Evolutionary conservation across 768 basidiomycete species (phyloP), one percentile per base, ranked within the genome.

Genomic region (Infundibulicybe gibba): DNA sequence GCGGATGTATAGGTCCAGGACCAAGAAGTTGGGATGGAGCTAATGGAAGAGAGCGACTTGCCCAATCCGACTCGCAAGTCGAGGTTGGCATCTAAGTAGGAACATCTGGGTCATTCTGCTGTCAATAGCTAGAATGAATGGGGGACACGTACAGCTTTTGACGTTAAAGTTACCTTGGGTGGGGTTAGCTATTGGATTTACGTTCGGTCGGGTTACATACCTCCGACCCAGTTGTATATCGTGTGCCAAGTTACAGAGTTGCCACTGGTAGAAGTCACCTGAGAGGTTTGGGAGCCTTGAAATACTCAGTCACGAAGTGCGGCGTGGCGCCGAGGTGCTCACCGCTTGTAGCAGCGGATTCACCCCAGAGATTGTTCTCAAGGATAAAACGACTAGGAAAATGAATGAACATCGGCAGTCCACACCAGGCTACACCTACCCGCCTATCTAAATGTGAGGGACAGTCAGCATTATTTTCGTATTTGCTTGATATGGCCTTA

Each of bases 331-430:
- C 11, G n/a, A 25, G 14, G 14, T 11, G 39, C 51, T 19, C 46
- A 61, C 64, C 64, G 32, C 55, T 55, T 12, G 58, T 56, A 10
- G 56, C 64, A 12, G 59, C 46, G 9, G 59, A 55, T 51, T 57
- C 32, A 11, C 64, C 64, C 63, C 64, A 67, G 9, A 67, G 52
- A 46, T 63, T 66, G 44, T 66, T 66, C 42, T 61, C 57, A 12
- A 67, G 50, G 33, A 49, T 50, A 40, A 58, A 62, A 14, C 60
- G 61, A n/a, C 61, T 59, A 20, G 3, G 15, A 17, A 17, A 30
- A 6, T 25, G 12, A 11, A 39, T 31, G 31, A 21, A 30, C 19
- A 2, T 31, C 6, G 20, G 37, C 9, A 44, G n/a, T 9, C 11
- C 8, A 13, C 33, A 13, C 31, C 16, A 13, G 1, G 9, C 37